phyloP scores from a whole-genome alignment of 306 rosid species.

The Hippophae tibetana region DNA sequence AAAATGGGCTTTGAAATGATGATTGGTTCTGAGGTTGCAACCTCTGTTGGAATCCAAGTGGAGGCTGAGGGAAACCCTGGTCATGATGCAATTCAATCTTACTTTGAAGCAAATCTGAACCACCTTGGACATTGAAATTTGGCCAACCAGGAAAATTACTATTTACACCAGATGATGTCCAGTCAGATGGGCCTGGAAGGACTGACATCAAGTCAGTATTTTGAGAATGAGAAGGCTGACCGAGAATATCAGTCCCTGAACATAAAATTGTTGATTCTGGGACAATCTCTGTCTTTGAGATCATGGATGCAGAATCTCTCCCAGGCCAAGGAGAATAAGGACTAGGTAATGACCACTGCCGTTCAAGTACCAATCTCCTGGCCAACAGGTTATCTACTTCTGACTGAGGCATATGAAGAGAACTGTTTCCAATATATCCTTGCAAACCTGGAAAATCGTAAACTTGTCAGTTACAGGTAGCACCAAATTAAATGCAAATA shows the following conservation, averaged over 20 bases:
- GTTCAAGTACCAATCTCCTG: constrained; percentile 70
- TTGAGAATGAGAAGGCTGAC: constrained; percentile 46
- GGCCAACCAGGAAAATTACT: constrained; percentile 56
- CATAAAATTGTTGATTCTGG: constrained; percentile 51
- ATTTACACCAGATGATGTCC: constrained; percentile 40
- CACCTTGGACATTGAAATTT: constrained; percentile 50
- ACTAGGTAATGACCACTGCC: constrained; percentile 55
- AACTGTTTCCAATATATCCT: constrained; percentile 47
- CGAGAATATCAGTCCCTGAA: constrained; percentile 41
- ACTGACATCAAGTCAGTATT: constrained; percentile 57
- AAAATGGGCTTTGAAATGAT: constrained; percentile 35
- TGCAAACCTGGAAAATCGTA: constrained; percentile 41
- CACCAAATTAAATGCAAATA: not conserved
- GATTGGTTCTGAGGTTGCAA: constrained; percentile 52
- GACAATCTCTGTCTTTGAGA: constrained; percentile 43
- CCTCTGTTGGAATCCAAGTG: constrained; percentile 71
- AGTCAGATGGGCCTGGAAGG: constrained; percentile 47
- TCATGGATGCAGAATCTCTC: constrained; percentile 45
- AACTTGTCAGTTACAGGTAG: constrained; percentile 10
- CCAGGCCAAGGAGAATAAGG: constrained; percentile 69
- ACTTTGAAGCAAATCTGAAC: constrained; percentile 46
- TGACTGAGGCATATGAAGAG: constrained; percentile 34
- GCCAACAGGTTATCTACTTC: constrained; percentile 60
- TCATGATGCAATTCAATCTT: constrained; percentile 58
- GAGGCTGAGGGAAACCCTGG: constrained; percentile 51